Conservation (phyloP, 2,329 filamentous ascomycete genomes). For the Microdochium trichocladiopsis region DNA sequence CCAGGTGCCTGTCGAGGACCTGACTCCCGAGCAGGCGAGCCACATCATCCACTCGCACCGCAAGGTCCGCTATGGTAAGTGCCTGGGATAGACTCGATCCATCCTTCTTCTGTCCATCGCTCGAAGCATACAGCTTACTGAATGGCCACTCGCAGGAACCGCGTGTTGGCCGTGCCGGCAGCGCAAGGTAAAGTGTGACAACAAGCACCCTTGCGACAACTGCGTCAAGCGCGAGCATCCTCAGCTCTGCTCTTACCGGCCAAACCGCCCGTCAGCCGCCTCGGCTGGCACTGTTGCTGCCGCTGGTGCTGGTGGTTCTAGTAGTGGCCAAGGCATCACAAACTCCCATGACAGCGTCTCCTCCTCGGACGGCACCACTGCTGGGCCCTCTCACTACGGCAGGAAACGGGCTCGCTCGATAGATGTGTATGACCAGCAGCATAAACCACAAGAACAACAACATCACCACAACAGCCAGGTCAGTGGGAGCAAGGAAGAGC, state of each 20-base stretch:
- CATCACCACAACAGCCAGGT: constrained; percentile 21
- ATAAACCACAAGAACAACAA: too few relatives aligned
- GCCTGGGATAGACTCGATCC: too few relatives aligned
- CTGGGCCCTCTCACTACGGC: constrained; percentile 5
- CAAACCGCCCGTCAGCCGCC: constrained; percentile 42
- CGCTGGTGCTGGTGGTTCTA: constrained; percentile 4
- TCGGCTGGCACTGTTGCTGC: constrained; percentile 3
- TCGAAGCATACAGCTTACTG: too few relatives aligned
- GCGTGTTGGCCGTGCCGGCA: constrained; percentile 63
- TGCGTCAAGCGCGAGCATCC: constrained; percentile 60
- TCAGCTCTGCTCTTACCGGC: constrained; percentile 60
- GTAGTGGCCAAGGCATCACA: constrained; percentile 16
- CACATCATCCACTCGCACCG: constrained; percentile 64
- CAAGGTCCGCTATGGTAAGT: constrained; percentile 62
- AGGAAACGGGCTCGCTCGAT: constrained; percentile 38
- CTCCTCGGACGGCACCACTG: constrained; percentile 1
- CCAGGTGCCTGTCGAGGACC: constrained; percentile 42
- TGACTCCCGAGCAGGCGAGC: constrained; percentile 59
- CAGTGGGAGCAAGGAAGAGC: background rate
- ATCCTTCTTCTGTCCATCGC: background rate
- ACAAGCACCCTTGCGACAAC: constrained; percentile 62
- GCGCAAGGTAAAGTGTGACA: constrained; percentile 64
- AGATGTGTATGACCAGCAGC: constrained; percentile 28
- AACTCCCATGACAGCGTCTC: constrained; percentile 16
- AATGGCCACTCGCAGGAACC: too few relatives aligned